phyloP scores from a whole-genome alignment of 306 rosid species.

The Arachis stenosperma region DNA sequence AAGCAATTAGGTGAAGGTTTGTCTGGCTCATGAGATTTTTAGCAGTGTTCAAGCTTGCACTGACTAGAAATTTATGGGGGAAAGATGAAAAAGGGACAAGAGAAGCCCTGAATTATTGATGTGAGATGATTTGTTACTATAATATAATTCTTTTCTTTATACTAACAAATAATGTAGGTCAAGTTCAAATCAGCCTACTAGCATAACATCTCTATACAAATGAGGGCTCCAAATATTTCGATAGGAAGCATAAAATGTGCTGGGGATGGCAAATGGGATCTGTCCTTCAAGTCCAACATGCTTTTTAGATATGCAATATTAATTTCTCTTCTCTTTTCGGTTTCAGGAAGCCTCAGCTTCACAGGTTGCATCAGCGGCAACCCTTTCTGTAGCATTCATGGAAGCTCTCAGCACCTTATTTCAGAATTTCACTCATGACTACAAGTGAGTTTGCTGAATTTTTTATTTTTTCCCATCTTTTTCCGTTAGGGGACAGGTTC shows the following conservation, averaged over 20 bases:
- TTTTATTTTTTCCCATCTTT: neutral
- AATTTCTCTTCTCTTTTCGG: conserved; percentile 36
- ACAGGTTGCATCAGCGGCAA: conserved; percentile 93
- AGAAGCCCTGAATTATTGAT: conserved; percentile 8
- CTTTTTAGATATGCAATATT: conserved; percentile 29
- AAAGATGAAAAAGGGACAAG: conserved; percentile 6
- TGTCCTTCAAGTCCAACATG: neutral
- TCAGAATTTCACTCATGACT: conserved; percentile 83
- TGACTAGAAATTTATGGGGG: neutral
- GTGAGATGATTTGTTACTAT: conserved; percentile 4
- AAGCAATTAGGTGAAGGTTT: conserved; percentile 1
- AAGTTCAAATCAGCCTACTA: conserved; percentile 9
- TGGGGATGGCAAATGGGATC: neutral
- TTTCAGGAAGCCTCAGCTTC: conserved; percentile 90
- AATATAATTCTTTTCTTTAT: neutral
- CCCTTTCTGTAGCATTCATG: conserved; percentile 96
- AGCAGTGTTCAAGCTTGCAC: too few species aligned
- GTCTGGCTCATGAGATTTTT: too few species aligned
- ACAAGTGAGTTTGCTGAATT: conserved; percentile 63
- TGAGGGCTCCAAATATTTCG: neutral
- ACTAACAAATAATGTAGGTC: conserved; percentile 22
- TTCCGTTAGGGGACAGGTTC: neutral
- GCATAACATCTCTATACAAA: neutral
- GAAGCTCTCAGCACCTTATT: conserved; percentile 95
- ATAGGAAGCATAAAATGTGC: neutral